Evolutionary conservation across 2,329 filamentous ascomycete genomes (phyloP), one percentile per base, ranked within the genome.

Genomic region (Colletotrichum caudatum): DNA sequence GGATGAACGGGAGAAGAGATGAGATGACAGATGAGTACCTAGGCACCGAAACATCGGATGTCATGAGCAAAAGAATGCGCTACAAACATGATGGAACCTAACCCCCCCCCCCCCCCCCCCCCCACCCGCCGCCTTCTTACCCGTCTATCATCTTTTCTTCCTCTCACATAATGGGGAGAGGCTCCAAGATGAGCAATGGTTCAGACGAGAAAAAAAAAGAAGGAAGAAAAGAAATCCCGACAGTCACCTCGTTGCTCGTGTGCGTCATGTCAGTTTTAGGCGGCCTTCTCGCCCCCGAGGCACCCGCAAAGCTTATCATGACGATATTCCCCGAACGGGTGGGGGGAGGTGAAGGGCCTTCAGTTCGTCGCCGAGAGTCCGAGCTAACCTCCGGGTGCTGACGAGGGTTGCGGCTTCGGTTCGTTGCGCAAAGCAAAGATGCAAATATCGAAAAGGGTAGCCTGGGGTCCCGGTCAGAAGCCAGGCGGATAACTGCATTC

Each of bases 31-130:
- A 39, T 14, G 39, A 39, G 39, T 14, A 23, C 26, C 41, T 33
- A 35, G 41, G 9, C 59, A 44, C 44, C 29, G 23, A 61, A 50
- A 61, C 59, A 61, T 61, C 59, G 23, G 59, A 61, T 61, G 59
- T 9, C 59, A 35, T 61, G 41, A 35, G 44, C 18, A 50, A 57
- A 18, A 35, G 56, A 50, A 37, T 11, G 29, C 29, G 14, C 29
- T 50, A 35, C 33, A 12, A 20, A 50, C 20, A 12, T 12, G 14
- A 37, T 18, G 29, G 26, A 51, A 56, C 9, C 9, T 56, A 9
- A 6, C 16, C 12, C 12, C 7, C 16, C 29, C 9, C 2, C 51
- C 8, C 1, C 29, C 18, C 29, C 18, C 12, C 3, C 8, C 51
- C 8, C 1, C 29, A 8, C 29, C 18, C 12, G 1, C 8, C 26